Conservation (phyloP, 1,139 yeast species). For the Oligophagozyma castellii region DNA sequence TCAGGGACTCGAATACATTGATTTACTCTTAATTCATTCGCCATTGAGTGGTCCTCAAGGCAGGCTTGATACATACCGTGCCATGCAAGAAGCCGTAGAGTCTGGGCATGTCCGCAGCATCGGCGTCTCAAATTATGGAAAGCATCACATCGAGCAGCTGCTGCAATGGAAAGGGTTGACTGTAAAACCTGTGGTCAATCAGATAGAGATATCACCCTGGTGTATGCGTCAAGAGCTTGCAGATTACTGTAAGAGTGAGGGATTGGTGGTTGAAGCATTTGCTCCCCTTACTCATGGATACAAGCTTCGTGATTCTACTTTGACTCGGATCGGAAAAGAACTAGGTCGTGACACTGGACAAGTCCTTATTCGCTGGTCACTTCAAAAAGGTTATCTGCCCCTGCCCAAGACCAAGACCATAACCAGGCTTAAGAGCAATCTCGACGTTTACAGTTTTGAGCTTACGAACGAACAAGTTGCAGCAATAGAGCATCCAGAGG, state of each 20-base stretch:
- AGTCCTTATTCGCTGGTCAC: slow-evolving; percentile 36
- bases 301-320: slow-evolving; percentile 36
- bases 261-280: slow-evolving; percentile 51
- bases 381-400: slow-evolving; percentile 53
- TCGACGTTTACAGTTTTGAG: slow-evolving; percentile 36
- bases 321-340: slow-evolving; percentile 28
- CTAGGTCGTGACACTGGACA: slow-evolving; percentile 30
- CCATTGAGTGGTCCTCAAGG: slow-evolving; percentile 40
- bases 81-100: slow-evolving; percentile 54
- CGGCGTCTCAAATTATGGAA: slow-evolving; percentile 62
- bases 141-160: slow-evolving; percentile 46
- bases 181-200: slow-evolving; percentile 49
- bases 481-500: slow-evolving; percentile 35
- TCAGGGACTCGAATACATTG: slow-evolving; percentile 31
- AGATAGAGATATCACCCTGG: slow-evolving; percentile 69
- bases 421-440: slow-evolving; percentile 34
- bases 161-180: slow-evolving; percentile 38
- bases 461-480: slow-evolving; percentile 34
- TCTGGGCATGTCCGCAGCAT: slow-evolving; percentile 40
- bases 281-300: slow-evolving; percentile 57
- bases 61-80: slow-evolving; percentile 44
- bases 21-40: slow-evolving; percentile 43
- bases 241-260: slow-evolving; percentile 36
- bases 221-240: slow-evolving; percentile 52
- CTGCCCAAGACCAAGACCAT: slow-evolving; percentile 54